These are phyloP conservation scores for Plenodomus lindquistii DNA, from an alignment of 2,329 filamentous ascomycete species.

Conservation along the genomic window DNA sequence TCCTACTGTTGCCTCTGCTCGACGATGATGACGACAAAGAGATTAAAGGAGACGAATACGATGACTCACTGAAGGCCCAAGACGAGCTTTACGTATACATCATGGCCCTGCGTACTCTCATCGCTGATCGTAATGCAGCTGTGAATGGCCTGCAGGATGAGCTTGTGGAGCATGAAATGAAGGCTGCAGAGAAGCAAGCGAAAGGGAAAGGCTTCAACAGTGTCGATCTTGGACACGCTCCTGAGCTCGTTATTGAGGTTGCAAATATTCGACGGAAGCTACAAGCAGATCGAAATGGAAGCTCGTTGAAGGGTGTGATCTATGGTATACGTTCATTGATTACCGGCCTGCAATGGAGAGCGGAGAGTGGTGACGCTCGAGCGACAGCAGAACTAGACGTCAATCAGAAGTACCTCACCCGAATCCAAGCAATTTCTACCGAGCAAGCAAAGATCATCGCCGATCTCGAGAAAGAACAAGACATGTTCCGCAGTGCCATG, in stretches of 20 bases:
- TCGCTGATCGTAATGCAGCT: constrained; percentile 77
- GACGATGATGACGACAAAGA: constrained; percentile 77
- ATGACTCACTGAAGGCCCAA: constrained; percentile 82
- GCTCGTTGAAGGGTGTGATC: constrained; percentile 72
- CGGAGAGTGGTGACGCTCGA: constrained; percentile 57
- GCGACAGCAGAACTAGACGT: constrained; percentile 67
- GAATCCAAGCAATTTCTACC: constrained; percentile 58
- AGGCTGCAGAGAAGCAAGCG: constrained; percentile 63
- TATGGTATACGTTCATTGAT: constrained; percentile 69
- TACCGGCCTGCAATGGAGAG: constrained; percentile 63
- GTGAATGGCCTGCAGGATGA: constrained; percentile 78
- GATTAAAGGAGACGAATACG: constrained; percentile 86
- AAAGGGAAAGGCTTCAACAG: constrained; percentile 56
- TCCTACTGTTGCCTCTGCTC: constrained; percentile 74
- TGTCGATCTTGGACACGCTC: constrained; percentile 67
- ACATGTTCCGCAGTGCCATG: constrained; percentile 76
- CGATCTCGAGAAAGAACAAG: constrained; percentile 69
- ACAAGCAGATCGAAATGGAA: constrained; percentile 55
- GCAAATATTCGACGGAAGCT: constrained; percentile 53
- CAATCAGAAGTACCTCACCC: constrained; percentile 64
- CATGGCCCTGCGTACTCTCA: constrained; percentile 71
- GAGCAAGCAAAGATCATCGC: constrained; percentile 57
- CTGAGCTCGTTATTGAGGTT: constrained; percentile 64
- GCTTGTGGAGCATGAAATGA: constrained; percentile 74
- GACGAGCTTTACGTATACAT: constrained; percentile 89